phyloP scores from a whole-genome alignment of 140 eudicot species.

The Stevia rebaudiana region DNA sequence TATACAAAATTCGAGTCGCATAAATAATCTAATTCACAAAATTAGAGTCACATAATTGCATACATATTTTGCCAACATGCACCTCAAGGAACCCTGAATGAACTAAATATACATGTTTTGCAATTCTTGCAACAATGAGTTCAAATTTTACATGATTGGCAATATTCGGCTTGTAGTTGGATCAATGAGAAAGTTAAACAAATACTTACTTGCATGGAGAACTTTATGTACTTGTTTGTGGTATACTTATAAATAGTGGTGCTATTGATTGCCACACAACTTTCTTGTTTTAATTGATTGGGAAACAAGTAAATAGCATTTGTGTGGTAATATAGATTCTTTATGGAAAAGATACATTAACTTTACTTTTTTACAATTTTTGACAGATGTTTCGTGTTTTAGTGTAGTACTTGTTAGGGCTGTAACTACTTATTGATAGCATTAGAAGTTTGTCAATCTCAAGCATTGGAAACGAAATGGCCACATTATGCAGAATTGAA shows the following conservation, averaged over 20 bases:
- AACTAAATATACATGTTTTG: background rate
- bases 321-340: background rate
- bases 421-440: conserved; percentile 22
- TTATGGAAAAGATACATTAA: background rate
- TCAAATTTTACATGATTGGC: background rate
- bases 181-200: background rate
- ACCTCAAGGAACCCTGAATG: background rate
- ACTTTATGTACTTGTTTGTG: background rate
- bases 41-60: background rate
- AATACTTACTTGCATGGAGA: background rate
- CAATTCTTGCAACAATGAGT: background rate
- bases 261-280: background rate
- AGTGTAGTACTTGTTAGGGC: conserved; percentile 27
- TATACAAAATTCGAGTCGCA: background rate
- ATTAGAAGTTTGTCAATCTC: conserved; percentile 17
- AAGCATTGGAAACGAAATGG: conserved; percentile 27
- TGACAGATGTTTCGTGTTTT: conserved; percentile 20
- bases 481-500: conserved; percentile 20
- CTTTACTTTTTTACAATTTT: background rate
- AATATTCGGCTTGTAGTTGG: background rate
- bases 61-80: background rate
- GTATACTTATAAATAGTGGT: background rate
- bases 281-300: background rate
- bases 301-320: background rate
- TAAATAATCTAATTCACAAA: background rate